phyloP scores from a whole-genome alignment of 2,329 filamentous ascomycete species.

The Aspergillus quadricinctus region DNA sequence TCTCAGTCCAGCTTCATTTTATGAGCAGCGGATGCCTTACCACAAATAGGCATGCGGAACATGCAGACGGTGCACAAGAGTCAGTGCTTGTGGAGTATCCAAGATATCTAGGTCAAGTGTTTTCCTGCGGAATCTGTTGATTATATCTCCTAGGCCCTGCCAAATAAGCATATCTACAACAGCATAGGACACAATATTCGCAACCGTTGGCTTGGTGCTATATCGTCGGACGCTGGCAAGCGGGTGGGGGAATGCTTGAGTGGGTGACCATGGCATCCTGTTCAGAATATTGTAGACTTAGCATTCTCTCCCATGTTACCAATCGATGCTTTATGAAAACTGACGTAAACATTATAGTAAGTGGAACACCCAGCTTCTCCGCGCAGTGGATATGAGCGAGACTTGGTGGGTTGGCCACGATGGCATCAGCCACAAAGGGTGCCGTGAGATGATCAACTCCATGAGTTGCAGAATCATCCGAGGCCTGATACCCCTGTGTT shows the following conservation, averaged over 20 bases:
- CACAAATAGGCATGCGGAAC: conserved; percentile 91
- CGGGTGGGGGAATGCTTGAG: conserved; percentile 79
- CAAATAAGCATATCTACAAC: conserved; percentile 89
- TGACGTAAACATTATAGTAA: conserved; percentile 81
- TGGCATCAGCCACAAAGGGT: conserved; percentile 83
- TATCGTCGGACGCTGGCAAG: conserved; percentile 75
- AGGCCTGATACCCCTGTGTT: conserved; percentile 47
- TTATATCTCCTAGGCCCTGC: conserved; percentile 86
- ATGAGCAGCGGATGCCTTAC: conserved; percentile 34
- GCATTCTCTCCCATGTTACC: too few species aligned
- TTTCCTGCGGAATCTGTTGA: conserved; percentile 78
- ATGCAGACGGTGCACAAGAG: conserved; percentile 67
- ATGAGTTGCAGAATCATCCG: conserved; percentile 39
- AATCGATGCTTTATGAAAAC: too few species aligned
- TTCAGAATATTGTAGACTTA: too few species aligned
- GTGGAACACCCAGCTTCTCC: conserved; percentile 69
- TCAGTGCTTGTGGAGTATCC: conserved; percentile 77
- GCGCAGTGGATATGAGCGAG: conserved; percentile 78
- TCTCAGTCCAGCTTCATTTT: neutral
- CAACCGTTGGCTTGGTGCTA: conserved; percentile 68
- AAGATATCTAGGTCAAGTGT: conserved; percentile 71
- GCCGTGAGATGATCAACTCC: conserved; percentile 39
- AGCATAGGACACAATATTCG: conserved; percentile 79
- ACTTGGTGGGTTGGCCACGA: conserved; percentile 77
- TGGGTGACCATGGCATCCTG: conserved; percentile 81